Base-by-base conservation (phyloP, 2,329 filamentous ascomycete species). In the Emergomyces pasteurianus region DNA sequence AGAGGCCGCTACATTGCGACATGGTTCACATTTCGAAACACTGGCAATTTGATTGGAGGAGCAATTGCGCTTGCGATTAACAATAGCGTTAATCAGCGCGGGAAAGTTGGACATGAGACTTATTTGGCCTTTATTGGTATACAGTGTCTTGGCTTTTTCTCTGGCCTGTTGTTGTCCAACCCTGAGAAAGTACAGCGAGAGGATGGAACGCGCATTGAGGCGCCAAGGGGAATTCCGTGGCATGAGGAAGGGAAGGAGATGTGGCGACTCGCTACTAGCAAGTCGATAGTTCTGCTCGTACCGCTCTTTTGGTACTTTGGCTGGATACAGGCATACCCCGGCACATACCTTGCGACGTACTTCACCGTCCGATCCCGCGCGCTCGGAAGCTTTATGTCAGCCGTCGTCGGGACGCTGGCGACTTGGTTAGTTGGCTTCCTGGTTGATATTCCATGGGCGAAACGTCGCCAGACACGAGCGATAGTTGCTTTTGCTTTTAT, bases 1-100 rank as follows among this genome's bases (percentile, higher is more conserved):
- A 80, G 83, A 59, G 86, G 85, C 0, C 80, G 80, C 18, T 83
- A 84, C 21, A 75, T 90, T 8, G 50, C 50, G 18, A 54, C 50
- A 21, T 79, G 77, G 77, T 71, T 78, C 58, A 72, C 72, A 4
- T 75, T 74, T 54, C 73, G 74, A 21, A 74, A 74, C 16, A 67
- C 72, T 1, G 77, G 76, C 0, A 74, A 75, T 21, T 78, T 81
- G 31, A 74, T 82, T 8, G 80, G 80, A 12, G 80, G 79, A 2
- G 74, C 78, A 1, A 80, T 81, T 63, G 77, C 78, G 23, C 70
- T 82, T 1, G 80, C 74, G 0, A 66, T 82, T 10, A 82, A 80
- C 63, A 69, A 72, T 34, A 69, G 69, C 42, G 66, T 69, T 12
- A 70, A 72, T 26, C 71, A 74, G 0, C 65, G 70, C 18, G 67